Percentiles rank a stretch among this genome's conserved stretches.
These are phyloP conservation scores for Neltuma alba DNA, from an alignment of 306 rosid species.

Conservation along the genomic window DNA sequence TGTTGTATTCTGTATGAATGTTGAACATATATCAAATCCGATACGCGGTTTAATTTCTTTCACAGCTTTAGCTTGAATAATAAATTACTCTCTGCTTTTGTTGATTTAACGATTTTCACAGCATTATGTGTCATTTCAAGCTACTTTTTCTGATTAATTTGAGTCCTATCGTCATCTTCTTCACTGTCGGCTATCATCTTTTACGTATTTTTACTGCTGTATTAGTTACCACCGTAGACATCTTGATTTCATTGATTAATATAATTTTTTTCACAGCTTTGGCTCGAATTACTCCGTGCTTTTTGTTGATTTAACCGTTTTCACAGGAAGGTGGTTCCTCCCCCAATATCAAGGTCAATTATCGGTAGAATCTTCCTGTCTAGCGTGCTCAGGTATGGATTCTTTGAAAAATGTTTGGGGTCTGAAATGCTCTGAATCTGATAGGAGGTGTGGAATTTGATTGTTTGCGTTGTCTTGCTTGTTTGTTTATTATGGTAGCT, in stretches of 20 bases:
- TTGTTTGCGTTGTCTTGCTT: background rate
- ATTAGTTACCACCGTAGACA: too few relatives aligned
- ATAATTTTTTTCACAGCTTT: background rate
- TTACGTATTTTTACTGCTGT: too few relatives aligned
- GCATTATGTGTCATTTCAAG: too few relatives aligned
- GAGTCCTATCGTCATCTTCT: too few relatives aligned
- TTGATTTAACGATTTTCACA: background rate
- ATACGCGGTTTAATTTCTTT: background rate
- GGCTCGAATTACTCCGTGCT: background rate
- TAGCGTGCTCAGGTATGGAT: constrained; percentile 36
- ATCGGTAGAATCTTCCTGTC: constrained; percentile 35
- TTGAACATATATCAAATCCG: background rate
- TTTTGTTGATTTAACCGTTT: background rate
- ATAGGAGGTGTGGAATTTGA: background rate
- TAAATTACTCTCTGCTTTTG: background rate
- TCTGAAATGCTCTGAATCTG: background rate
- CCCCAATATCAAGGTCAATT: constrained; percentile 30
- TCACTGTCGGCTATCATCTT: too few relatives aligned
- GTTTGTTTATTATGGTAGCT: constrained; percentile 6
- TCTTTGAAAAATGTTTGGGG: background rate
- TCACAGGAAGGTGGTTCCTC: constrained; percentile 43
- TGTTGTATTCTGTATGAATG: too few relatives aligned
- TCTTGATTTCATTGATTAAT: too few relatives aligned
- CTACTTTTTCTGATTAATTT: too few relatives aligned
- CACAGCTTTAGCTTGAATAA: too few relatives aligned